Conservation (phyloP, 345 rosid genomes). For the Eutrema yunnanense region DNA sequence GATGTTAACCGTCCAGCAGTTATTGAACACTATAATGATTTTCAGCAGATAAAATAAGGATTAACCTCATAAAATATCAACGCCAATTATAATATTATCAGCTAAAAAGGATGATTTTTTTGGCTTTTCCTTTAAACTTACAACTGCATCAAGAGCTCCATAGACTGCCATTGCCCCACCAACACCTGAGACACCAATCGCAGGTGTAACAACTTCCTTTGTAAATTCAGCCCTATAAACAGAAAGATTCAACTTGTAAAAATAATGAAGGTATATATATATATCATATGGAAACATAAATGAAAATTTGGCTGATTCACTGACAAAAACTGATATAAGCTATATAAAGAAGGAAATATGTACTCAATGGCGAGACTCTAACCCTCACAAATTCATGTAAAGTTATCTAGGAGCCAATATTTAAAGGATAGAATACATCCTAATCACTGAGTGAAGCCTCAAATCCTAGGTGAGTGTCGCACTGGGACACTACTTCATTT, state of each 20-base stretch:
- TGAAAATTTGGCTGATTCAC: background rate
- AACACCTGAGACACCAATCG: constrained; percentile 78
- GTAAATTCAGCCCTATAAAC: constrained; percentile 81
- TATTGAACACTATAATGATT: constrained; percentile 57
- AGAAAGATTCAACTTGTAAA: background rate
- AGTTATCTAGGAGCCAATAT: background rate
- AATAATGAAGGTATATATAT: background rate
- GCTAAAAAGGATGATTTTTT: background rate
- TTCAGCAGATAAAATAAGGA: background rate
- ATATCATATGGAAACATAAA: background rate
- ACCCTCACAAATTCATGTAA: background rate
- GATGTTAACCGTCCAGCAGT: constrained; percentile 66
- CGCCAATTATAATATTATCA: background rate
- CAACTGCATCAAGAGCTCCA: constrained; percentile 85
- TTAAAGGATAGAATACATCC: background rate
- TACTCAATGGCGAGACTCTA: background rate
- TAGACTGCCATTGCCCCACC: constrained; percentile 92
- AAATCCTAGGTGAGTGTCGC: background rate
- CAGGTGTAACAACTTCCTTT: constrained; percentile 74
- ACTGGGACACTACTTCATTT: background rate
- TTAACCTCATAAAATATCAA: background rate
- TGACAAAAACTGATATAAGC: background rate
- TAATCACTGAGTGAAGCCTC: background rate
- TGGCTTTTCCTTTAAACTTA: constrained; percentile 40
- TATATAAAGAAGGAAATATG: background rate